Conservation (phyloP, 192 early-diverging fungal species). For the Gorgonomyces haynaldii region DNA sequence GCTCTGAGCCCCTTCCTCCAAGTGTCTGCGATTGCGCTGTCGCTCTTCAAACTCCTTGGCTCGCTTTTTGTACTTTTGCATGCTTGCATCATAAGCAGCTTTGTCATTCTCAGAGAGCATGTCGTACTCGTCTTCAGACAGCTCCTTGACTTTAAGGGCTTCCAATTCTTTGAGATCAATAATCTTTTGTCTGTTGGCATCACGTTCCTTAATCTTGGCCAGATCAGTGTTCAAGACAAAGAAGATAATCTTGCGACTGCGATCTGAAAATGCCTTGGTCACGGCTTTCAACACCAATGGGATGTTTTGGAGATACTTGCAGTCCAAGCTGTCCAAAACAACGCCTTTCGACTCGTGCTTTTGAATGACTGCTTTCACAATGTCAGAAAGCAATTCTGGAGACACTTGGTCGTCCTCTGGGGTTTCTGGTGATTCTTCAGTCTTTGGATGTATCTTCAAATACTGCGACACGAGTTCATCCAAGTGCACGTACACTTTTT, state of each 20-base stretch:
- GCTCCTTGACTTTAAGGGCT: conserved; percentile 24
- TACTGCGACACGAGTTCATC: conserved; percentile 27
- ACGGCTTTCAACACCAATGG: conserved; percentile 22
- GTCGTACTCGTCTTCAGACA: conserved; percentile 48
- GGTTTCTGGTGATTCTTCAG: background rate
- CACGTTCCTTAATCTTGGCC: conserved; percentile 32
- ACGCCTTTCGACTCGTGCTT: conserved; percentile 27
- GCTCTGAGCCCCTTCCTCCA: conserved; percentile 38
- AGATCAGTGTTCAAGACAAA: conserved; percentile 29
- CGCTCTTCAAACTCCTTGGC: conserved; percentile 38
- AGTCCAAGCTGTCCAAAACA: conserved; percentile 47
- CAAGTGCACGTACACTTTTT: conserved; percentile 23
- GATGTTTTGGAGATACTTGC: conserved; percentile 23
- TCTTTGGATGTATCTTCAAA: background rate
- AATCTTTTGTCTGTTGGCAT: conserved; percentile 14
- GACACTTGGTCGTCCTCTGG: conserved; percentile 6
- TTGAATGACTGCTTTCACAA: conserved; percentile 19
- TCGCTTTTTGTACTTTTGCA: conserved; percentile 29
- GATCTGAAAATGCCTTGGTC: conserved; percentile 21
- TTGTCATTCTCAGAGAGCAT: conserved; percentile 28
- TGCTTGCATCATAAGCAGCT: conserved; percentile 31
- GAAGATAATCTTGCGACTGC: conserved; percentile 18
- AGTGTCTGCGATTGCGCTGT: conserved; percentile 29
- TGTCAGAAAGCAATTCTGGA: conserved; percentile 26
- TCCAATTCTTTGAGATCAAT: conserved; percentile 30